phyloP scores from a whole-genome alignment of 1,284 basidiomycete species.

The Singerocomus inundabilis region DNA sequence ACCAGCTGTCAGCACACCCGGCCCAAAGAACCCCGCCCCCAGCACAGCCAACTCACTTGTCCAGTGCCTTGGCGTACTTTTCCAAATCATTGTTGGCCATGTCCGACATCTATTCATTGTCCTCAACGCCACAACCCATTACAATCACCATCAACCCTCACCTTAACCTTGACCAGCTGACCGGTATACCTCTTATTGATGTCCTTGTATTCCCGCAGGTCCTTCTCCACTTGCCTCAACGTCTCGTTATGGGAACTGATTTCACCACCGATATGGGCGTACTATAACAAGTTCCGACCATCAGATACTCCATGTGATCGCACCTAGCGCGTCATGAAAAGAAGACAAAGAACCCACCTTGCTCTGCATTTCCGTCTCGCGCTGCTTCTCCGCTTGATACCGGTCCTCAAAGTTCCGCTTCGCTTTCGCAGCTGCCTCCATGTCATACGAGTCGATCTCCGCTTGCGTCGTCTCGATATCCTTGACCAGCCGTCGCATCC shows the following conservation, averaged over 20 bases:
- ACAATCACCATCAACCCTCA: slow-evolving; percentile 29
- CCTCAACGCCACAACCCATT: neutral
- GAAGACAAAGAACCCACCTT: slow-evolving; percentile 48
- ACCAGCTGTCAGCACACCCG: slow-evolving; percentile 9
- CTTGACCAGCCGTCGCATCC: slow-evolving; percentile 67
- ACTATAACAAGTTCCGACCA: slow-evolving; percentile 44
- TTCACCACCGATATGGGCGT: slow-evolving; percentile 79
- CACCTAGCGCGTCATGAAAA: slow-evolving; percentile 5
- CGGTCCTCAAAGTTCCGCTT: slow-evolving; percentile 82
- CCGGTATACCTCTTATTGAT: slow-evolving; percentile 84
- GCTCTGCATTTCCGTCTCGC: slow-evolving; percentile 69
- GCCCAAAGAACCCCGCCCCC: no score
- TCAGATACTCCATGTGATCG: slow-evolving; percentile 1
- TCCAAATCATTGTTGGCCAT: slow-evolving; percentile 95
- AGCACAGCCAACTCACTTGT: slow-evolving; percentile 62
- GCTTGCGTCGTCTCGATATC: slow-evolving; percentile 69
- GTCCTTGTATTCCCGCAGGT: slow-evolving; percentile 86
- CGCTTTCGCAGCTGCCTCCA: slow-evolving; percentile 80
- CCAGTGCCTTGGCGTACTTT: slow-evolving; percentile 95
- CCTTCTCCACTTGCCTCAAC: slow-evolving; percentile 64
- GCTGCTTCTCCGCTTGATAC: slow-evolving; percentile 71
- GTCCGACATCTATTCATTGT: slow-evolving; percentile 67
- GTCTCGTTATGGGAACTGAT: slow-evolving; percentile 74
- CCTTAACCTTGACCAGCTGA: slow-evolving; percentile 94
- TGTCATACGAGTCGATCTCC: slow-evolving; percentile 74